phyloP scores from a whole-genome alignment of 148 eudicot genomes.

The Vaccinium macrocarpon region DNA sequence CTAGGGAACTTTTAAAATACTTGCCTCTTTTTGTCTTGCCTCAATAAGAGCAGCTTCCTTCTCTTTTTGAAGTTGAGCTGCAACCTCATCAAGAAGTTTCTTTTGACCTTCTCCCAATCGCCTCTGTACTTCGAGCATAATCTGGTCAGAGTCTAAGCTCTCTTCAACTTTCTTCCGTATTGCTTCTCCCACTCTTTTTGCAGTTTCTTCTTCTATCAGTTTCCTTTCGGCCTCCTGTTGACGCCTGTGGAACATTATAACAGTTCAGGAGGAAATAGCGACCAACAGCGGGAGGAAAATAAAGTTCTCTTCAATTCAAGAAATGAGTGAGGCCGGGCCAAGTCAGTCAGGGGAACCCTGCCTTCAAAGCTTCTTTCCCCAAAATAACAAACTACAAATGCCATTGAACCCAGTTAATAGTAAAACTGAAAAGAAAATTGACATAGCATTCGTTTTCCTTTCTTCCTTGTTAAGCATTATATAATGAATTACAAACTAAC shows the following conservation, averaged over 20 bases:
- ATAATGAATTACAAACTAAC: conserved; percentile 54
- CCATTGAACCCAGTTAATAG: conserved; percentile 23
- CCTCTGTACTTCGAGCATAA: conserved; percentile 66
- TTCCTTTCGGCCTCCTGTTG: conserved; percentile 83
- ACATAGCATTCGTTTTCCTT: conserved; percentile 11
- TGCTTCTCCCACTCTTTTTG: conserved; percentile 75
- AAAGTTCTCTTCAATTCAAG: no score
- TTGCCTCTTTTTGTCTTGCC: conserved; percentile 76
- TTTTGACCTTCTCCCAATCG: conserved; percentile 71
- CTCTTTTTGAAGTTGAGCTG: conserved; percentile 82
- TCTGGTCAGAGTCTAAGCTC: conserved; percentile 62
- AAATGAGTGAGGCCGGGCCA: conserved; percentile 13
- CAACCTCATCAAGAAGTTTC: conserved; percentile 66
- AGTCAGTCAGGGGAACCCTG: conserved; percentile 5
- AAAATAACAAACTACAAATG: conserved; percentile 17
- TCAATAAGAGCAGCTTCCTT: conserved; percentile 63
- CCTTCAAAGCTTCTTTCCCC: background rate
- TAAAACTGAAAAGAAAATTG: conserved; percentile 26
- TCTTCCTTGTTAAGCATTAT: conserved; percentile 12
- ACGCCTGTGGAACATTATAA: conserved; percentile 53
- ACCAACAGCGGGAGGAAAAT: no score
- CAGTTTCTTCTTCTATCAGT: conserved; percentile 87
- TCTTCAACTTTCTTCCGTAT: conserved; percentile 72
- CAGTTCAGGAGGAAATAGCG: conserved; percentile 27
- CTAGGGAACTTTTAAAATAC: conserved; percentile 4